Percentiles rank a stretch among this genome's conserved stretches.
Evolutionary conservation across 2,329 filamentous ascomycete genomes (phyloP).

Genomic region (Colletotrichum incanum): DNA sequence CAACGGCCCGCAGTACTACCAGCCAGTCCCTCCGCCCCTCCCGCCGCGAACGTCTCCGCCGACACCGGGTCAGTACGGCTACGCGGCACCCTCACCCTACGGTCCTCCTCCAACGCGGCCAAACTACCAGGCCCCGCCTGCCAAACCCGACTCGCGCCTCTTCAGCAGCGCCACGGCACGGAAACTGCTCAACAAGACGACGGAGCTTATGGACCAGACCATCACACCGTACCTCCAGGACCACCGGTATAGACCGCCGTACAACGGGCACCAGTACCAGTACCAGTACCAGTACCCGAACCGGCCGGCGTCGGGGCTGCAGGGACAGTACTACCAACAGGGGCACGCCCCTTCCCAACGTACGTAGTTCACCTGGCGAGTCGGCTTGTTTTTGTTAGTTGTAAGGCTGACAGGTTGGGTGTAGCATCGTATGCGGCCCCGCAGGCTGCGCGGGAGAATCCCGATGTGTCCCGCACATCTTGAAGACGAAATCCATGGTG

Average conservation of each 20-base stretch:
- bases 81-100: conserved; percentile 11
- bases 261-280: conserved; percentile 25
- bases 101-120: conserved; percentile 31
- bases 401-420: conserved; percentile 5
- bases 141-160: conserved; percentile 44
- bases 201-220: conserved; percentile 53
- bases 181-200: conserved; percentile 55
- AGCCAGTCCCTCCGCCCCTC: conserved; percentile 13
- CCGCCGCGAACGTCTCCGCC: conserved; percentile 25
- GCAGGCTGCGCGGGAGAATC: neutral
- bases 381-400: neutral
- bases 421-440: conserved; percentile 33
- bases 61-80: neutral
- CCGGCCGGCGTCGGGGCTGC: neutral
- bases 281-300: conserved; percentile 11
- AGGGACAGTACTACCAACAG: conserved; percentile 33
- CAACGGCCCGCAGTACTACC: conserved; percentile 23
- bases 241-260: conserved; percentile 37
- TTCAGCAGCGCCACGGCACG: conserved; percentile 54
- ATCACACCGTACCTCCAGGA: conserved; percentile 44
- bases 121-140: conserved; percentile 10
- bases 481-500: neutral
- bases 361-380: conserved; percentile 9
- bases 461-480: conserved; percentile 6
- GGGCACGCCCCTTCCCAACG: conserved; percentile 27